A percentile compares a stretch with the other conserved stretches of the same genome.
Conservation (phyloP, 2,329 filamentous ascomycete species). For the Proliferodiscus dingleyae region DNA sequence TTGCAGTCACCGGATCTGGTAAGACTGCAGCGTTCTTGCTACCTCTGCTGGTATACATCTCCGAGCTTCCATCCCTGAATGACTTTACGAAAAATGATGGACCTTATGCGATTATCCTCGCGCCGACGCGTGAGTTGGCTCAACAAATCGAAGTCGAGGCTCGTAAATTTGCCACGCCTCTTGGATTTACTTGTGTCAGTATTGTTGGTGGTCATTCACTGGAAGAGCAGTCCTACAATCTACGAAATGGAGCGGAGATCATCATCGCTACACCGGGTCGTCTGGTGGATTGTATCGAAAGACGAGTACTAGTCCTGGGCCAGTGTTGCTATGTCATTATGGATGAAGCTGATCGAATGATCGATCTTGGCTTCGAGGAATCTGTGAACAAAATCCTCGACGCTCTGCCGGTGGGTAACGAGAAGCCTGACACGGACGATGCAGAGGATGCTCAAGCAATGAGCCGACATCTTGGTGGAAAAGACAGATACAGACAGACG, state of each 20-base stretch:
- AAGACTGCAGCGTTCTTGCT: constrained; percentile 96
- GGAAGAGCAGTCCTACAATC: constrained; percentile 86
- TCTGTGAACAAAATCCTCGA: constrained; percentile 96
- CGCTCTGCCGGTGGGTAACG: constrained; percentile 84
- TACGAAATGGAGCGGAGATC: constrained; percentile 92
- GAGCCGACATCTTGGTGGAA: constrained; percentile 69
- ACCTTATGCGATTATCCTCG: constrained; percentile 94
- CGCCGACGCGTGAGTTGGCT: constrained; percentile 92
- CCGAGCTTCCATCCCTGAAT: constrained; percentile 77
- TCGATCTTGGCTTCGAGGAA: constrained; percentile 96
- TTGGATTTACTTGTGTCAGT: constrained; percentile 92
- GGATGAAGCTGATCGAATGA: constrained; percentile 99
- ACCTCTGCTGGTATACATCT: constrained; percentile 90
- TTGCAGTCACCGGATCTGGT: constrained; percentile 95
- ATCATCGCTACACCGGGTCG: constrained; percentile 98
- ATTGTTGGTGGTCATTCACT: constrained; percentile 96
- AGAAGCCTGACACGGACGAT: constrained; percentile 90
- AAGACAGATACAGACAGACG: constrained; percentile 85
- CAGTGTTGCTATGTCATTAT: constrained; percentile 99
- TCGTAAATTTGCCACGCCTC: constrained; percentile 81
- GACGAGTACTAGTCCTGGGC: constrained; percentile 82
- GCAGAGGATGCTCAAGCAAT: constrained; percentile 85
- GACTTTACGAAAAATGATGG: constrained; percentile 89
- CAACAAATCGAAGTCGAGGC: constrained; percentile 97
- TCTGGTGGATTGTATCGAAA: constrained; percentile 93